A percentile compares a stretch with the other conserved stretches of the same genome.
Evolutionary conservation across 306 rosid species (phyloP).

Genomic region (Dryas drummondii): DNA sequence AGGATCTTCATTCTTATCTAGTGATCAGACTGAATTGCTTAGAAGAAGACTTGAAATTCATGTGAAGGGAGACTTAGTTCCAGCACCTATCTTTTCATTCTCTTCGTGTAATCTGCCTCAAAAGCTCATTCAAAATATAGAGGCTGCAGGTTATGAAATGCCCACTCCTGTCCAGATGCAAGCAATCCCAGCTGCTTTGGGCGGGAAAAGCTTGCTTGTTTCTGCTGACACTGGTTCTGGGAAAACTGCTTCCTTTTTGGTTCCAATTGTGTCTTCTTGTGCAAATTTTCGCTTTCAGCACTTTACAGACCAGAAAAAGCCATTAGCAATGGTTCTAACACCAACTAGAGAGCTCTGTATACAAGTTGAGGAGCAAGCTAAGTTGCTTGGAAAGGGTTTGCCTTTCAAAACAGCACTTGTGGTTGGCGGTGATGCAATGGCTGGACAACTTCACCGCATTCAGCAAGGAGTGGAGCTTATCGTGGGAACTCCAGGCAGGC

Average conservation of each 20-base stretch:
- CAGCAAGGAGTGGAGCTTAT: constrained; percentile 83
- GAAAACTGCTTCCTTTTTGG: constrained; percentile 72
- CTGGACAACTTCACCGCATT: constrained; percentile 73
- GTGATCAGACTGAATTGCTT: constrained; percentile 49
- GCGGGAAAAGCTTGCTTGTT: constrained; percentile 67
- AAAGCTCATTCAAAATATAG: constrained; percentile 68
- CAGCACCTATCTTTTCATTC: constrained; percentile 61
- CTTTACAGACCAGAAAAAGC: constrained; percentile 42
- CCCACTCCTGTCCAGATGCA: constrained; percentile 95
- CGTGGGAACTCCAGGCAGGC: constrained; percentile 82
- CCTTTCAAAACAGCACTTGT: constrained; percentile 90
- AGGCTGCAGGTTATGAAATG: constrained; percentile 71
- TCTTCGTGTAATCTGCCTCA: constrained; percentile 56
- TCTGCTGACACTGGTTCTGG: constrained; percentile 85
- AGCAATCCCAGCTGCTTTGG: constrained; percentile 76
- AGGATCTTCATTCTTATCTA: constrained; percentile 31
- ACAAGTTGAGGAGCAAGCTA: constrained; percentile 79
- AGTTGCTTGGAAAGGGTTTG: constrained; percentile 70
- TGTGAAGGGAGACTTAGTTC: constrained; percentile 52
- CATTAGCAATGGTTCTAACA: constrained; percentile 68
- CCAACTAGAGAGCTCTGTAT: constrained; percentile 86
- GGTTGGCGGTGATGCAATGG: constrained; percentile 87
- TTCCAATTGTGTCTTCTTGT: constrained; percentile 63
- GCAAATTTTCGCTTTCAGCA: constrained; percentile 35
- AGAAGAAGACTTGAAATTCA: constrained; percentile 60